Base-by-base conservation (phyloP, 2,329 filamentous ascomycete species). In the Xylariaceae sp. region DNA sequence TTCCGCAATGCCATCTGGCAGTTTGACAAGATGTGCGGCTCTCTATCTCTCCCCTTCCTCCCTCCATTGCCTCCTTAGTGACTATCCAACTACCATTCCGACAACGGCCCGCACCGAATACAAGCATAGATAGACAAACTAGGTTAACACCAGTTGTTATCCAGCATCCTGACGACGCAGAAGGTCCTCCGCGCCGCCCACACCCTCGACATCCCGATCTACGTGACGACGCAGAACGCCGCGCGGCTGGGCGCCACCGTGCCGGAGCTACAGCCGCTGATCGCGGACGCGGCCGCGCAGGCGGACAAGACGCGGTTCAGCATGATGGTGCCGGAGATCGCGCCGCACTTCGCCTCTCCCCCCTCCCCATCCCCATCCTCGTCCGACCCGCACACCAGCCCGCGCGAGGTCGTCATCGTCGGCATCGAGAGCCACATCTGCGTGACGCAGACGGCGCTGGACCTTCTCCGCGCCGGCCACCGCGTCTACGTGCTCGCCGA, bases 391-490 rank as follows among this genome's bases (percentile, higher is more conserved):
- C n/a, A n/a, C 66, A 4, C 47, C 72, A 0, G 60, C 69, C 6
- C 42, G 0, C 76, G 83, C 20, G 82, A 88, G 66, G 82, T 91
- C 50, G 88, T 90, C 52, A 85, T 98, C 60, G 88, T 96, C 16
- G 93, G 93, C 40, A 96, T 98, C 70, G 93, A 98, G 76, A 85
- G 86, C 41, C 93, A 98, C 75, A 95, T 98, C 71, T 98, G 93
- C 79, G 87, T 98, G 26, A 93, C 91, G 58, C 93, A 98, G 80
- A 97, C 93, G 42, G 86, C 90, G 16, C 80, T 97, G 42, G 93
- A 97, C 76, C 77, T 96, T 47, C 77, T 95, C 43, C 78, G 79
- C 20, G 81, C 81, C 1, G 92, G 92, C 0, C 90, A 96, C 73
- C 79, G 80, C 50, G 93, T 97, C 6, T 96, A 96, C 73, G 79